Conservation (phyloP, 495 filamentous ascomycete genomes). For the Lepraria neglecta region DNA sequence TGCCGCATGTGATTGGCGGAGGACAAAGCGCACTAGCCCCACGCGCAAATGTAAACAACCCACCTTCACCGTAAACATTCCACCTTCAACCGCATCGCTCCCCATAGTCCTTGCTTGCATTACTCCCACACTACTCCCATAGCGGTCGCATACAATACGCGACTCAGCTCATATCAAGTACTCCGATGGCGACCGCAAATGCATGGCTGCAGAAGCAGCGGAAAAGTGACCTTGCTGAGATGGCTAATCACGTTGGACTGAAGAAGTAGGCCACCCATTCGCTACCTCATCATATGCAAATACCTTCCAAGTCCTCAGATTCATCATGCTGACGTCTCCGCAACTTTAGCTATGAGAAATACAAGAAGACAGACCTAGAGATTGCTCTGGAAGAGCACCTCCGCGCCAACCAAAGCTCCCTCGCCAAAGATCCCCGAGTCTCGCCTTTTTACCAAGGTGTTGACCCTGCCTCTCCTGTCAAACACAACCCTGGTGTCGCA, state of each 20-base stretch:
- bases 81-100: slow-evolving; percentile 6
- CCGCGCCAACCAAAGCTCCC: slow-evolving; percentile 53
- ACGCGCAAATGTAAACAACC: slow-evolving; percentile 25
- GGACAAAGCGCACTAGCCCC: slow-evolving; percentile 15
- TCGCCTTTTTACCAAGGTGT: slow-evolving; percentile 68
- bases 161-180: slow-evolving; percentile 33
- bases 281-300: slow-evolving; percentile 24
- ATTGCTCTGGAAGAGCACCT: slow-evolving; percentile 69
- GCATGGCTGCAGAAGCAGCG: slow-evolving; percentile 78
- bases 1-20: slow-evolving; percentile 3
- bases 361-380: slow-evolving; percentile 80
- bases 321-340: slow-evolving; percentile 11
- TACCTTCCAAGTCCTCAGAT: not conserved
- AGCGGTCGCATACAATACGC: slow-evolving; percentile 44
- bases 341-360: slow-evolving; percentile 54
- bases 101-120: not conserved
- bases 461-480: slow-evolving; percentile 63
- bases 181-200: slow-evolving; percentile 49
- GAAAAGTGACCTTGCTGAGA: slow-evolving; percentile 71
- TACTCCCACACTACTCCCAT: slow-evolving; percentile 21
- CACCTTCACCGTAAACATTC: slow-evolving; percentile 26
- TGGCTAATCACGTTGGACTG: slow-evolving; percentile 67
- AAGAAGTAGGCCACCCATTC: slow-evolving; percentile 60
- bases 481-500: slow-evolving; percentile 55
- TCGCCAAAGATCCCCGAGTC: slow-evolving; percentile 57